A percentile compares a stretch with the other conserved stretches of the same genome.
Evolutionary conservation across 805 yeast genomes (phyloP).

Genomic region (Lachancea dasiensis): DNA sequence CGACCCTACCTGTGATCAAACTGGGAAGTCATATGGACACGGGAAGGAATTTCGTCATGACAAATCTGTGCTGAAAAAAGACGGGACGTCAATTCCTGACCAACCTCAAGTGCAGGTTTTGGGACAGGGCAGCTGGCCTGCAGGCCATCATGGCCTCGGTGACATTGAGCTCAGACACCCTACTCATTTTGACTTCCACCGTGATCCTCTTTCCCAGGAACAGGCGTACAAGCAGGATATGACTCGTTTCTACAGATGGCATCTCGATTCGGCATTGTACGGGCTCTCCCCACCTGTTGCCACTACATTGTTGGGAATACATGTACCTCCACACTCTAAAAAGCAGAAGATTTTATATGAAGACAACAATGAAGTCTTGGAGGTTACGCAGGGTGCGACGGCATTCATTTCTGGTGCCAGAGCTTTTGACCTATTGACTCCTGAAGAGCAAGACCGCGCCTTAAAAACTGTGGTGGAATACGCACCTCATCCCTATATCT

Average conservation of each 20-base stretch:
- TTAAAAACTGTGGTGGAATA: slow-evolving; percentile 74
- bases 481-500: slow-evolving; percentile 91
- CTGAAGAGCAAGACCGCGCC: slow-evolving; percentile 69
- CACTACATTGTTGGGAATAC: slow-evolving; percentile 77
- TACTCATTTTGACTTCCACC: slow-evolving; percentile 76
- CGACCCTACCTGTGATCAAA: slow-evolving; percentile 56
- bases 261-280: slow-evolving; percentile 84
- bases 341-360: slow-evolving; percentile 62
- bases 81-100: slow-evolving; percentile 70
- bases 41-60: slow-evolving; percentile 68
- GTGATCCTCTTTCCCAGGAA: slow-evolving; percentile 53
- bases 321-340: slow-evolving; percentile 65
- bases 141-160: slow-evolving; percentile 52
- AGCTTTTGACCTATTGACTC: slow-evolving; percentile 62
- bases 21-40: slow-evolving; percentile 71
- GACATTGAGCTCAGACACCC: slow-evolving; percentile 70
- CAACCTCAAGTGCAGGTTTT: slow-evolving; percentile 89
- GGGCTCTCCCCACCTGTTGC: slow-evolving; percentile 82
- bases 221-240: slow-evolving; percentile 52
- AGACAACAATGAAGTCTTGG: slow-evolving; percentile 56
- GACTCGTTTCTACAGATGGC: slow-evolving; percentile 91
- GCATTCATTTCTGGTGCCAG: slow-evolving; percentile 82
- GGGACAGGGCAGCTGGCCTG: slow-evolving; percentile 71
- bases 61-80: slow-evolving; percentile 67
- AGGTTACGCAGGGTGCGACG: slow-evolving; percentile 78